Evolutionary conservation across 345 rosid species (phyloP).

Genomic region (Dovyalis caffra): DNA sequence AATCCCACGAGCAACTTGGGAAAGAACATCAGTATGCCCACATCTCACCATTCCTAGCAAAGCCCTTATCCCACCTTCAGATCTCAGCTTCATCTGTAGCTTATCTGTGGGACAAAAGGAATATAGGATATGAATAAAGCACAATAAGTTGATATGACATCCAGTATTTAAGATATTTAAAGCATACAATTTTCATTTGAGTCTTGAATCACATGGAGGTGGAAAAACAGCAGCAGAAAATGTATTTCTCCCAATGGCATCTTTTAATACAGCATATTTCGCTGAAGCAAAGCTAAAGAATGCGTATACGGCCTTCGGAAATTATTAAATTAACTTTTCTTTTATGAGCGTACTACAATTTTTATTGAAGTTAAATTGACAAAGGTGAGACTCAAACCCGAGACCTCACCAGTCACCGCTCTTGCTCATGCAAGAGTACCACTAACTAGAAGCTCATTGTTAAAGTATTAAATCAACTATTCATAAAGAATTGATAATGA

Average conservation of each 20-base stretch:
- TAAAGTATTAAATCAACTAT: not conserved
- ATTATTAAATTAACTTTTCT: not conserved
- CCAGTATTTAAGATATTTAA: not conserved
- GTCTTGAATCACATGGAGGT: not conserved
- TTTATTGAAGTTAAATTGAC: not conserved
- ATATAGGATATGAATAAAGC: not conserved
- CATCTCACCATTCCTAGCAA: constrained; percentile 39
- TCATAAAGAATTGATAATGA: not conserved
- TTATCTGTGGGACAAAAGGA: constrained; percentile 14
- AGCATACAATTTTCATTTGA: not conserved
- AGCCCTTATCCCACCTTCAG: constrained; percentile 40
- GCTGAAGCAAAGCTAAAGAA: not conserved
- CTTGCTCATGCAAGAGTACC: not conserved
- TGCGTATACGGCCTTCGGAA: not conserved
- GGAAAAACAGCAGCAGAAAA: not conserved
- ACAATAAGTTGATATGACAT: not conserved
- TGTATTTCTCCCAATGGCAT: not conserved
- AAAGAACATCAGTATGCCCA: constrained; percentile 40
- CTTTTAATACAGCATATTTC: not conserved
- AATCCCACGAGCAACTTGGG: constrained; percentile 37
- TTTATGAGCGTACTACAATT: not conserved
- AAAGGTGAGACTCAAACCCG: not conserved
- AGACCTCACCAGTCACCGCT: not conserved
- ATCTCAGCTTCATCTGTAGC: constrained; percentile 28
- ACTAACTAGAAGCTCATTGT: not conserved